Evolutionary conservation across 345 rosid species (phyloP), one percentile per base, ranked within the genome.

Genomic region (Pistacia atlantica): DNA sequence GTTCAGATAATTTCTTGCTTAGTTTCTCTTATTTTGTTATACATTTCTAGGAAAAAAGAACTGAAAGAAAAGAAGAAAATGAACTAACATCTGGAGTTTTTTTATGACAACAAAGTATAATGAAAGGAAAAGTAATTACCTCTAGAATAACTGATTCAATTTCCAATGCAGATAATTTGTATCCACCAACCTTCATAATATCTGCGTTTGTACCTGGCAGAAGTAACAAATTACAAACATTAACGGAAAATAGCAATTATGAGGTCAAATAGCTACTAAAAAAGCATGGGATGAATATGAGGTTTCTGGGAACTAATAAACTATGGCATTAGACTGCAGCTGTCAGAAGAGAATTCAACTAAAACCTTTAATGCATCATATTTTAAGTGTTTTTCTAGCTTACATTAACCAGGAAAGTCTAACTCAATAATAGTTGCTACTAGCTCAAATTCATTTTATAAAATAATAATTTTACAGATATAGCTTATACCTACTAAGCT

Each of bases 111-210:
- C 31, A 22, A n/a, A 76, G 63, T 4, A 64, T 58, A 42, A 0
- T 2, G 42, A 75, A 38, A 73, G 31, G 58, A 61, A 63, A 69
- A 52, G 35, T 18, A 31, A 65, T 84, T 84, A 91, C 99, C 97
- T 93, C 94, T 71, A 96, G 82, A 75, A 96, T 88, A 77, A 85
- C 83, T 59, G 99, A 91, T 91, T 96, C 98, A 17, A 96, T 93
- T 84, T 96, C 98, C 70, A 96, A 83, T 48, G 99, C 99, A 12
- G 99, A 96, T 72, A 96, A 84, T 63, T 96, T 96, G 87, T 92
- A 96, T 80, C 99, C 99, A 20, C 98, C 99, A 71, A 92, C 99
- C 83, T 96, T 96, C 92, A 96, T 91, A 46, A 96, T 96, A 84
- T 96, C 99, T 31, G 98, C 97, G 78, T 87, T 96, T 5, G 89